Evolutionary conservation across 805 yeast genomes (phyloP).

Genomic region (Candida michaelii): DNA sequence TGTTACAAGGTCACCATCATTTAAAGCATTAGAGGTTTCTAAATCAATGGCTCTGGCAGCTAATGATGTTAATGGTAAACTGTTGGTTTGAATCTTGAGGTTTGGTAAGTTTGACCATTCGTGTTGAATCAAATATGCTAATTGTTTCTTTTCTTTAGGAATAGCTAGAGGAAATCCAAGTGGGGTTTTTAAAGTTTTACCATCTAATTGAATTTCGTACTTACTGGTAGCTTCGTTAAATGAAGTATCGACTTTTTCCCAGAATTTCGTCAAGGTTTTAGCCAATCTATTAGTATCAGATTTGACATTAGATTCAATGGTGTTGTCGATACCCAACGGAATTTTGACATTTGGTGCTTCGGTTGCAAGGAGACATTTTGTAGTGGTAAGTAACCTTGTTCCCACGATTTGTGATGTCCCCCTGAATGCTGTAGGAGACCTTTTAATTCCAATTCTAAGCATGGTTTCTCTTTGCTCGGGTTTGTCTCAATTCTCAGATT

Average conservation of each 20-base stretch:
- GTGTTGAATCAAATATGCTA: slow-evolving; percentile 76
- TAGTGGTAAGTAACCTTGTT: background rate
- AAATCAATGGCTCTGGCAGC: slow-evolving; percentile 87
- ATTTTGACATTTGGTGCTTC: slow-evolving; percentile 17
- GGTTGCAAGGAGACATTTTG: slow-evolving; percentile 14
- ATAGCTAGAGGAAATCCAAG: slow-evolving; percentile 67
- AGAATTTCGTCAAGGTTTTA: slow-evolving; percentile 69
- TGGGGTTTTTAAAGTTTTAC: slow-evolving; percentile 81
- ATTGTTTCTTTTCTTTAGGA: slow-evolving; percentile 54
- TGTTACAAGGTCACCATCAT: slow-evolving; percentile 47
- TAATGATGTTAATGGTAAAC: slow-evolving; percentile 84
- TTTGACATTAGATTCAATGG: slow-evolving; percentile 51
- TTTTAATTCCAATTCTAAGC: background rate
- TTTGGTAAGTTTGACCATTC: slow-evolving; percentile 83
- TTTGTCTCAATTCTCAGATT: no score
- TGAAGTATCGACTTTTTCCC: slow-evolving; percentile 68
- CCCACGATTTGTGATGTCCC: background rate
- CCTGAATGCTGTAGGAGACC: no score
- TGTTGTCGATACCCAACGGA: slow-evolving; percentile 25
- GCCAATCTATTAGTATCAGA: slow-evolving; percentile 70
- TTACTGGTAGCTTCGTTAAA: slow-evolving; percentile 28
- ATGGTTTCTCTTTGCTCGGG: background rate
- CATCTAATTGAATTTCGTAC: slow-evolving; percentile 64
- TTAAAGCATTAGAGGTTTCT: slow-evolving; percentile 23
- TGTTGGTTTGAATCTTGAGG: slow-evolving; percentile 66